A percentile compares a stretch with the other conserved stretches of the same genome.
Conservation (phyloP, 2,329 filamentous ascomycete genomes). For the Cordyceps pruinosa region DNA sequence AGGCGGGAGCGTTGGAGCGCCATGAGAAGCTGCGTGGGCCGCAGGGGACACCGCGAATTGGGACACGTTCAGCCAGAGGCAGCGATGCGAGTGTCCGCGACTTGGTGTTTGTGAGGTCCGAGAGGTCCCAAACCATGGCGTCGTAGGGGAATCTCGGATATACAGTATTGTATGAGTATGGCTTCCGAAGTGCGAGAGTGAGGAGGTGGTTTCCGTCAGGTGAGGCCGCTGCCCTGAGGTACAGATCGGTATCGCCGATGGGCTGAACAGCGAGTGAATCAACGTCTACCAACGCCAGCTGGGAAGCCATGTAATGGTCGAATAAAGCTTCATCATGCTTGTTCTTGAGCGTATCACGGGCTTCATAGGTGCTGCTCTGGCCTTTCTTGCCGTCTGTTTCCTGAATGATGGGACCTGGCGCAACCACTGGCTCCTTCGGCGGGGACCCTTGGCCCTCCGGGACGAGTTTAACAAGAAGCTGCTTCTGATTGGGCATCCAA, state of each 20-base stretch:
- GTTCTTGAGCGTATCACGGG: conserved; percentile 5
- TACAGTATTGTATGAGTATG: not conserved
- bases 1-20: conserved; percentile 2
- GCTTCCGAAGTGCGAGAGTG: not conserved
- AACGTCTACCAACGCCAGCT: conserved; percentile 1
- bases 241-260: not conserved
- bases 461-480: conserved; percentile 7
- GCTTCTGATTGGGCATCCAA: conserved; percentile 5
- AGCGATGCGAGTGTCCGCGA: not conserved
- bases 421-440: not conserved
- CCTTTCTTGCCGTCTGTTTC: conserved; percentile 7
- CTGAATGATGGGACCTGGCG: not conserved
- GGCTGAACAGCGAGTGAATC: not conserved
- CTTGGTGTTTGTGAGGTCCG: not conserved
- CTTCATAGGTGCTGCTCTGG: conserved; percentile 7
- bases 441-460: not conserved
- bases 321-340: conserved; percentile 6
- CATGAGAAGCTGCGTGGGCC: not conserved
- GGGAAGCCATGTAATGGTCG: conserved; percentile 5
- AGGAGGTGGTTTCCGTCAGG: conserved; percentile 4
- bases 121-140: conserved; percentile 1
- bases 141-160: not conserved
- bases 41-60: not conserved
- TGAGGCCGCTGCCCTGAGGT: not conserved
- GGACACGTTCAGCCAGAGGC: conserved; percentile 3